A percentile compares a stretch with the other conserved stretches of the same genome.
Conservation (phyloP, 179 eudicot genomes). For the Dionaea muscipula region DNA sequence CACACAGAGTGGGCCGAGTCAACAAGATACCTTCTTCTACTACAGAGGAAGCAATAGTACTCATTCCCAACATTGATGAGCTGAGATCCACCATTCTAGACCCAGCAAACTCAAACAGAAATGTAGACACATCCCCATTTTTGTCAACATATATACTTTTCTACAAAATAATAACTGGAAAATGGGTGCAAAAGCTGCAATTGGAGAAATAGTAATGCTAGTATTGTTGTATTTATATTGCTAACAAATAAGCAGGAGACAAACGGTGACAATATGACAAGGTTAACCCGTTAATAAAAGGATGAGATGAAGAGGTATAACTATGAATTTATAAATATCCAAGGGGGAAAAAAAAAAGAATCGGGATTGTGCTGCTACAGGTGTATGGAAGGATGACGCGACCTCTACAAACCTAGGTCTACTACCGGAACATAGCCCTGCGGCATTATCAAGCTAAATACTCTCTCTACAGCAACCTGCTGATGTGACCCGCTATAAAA, state of each 20-base stretch:
- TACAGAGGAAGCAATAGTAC: background rate
- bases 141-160: background rate
- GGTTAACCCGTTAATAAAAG: too few relatives aligned
- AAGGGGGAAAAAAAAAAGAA: too few relatives aligned
- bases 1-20: too few relatives aligned
- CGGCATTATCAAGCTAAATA: too few relatives aligned
- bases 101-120: background rate
- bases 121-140: background rate
- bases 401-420: conserved; percentile 18
- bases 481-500: conserved; percentile 63
- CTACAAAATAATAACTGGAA: too few relatives aligned
- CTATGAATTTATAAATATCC: background rate
- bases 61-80: background rate
- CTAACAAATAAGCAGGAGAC: too few relatives aligned
- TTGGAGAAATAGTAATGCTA: too few relatives aligned
- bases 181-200: too few relatives aligned
- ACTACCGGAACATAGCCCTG: conserved; percentile 2
- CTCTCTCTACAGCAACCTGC: too few relatives aligned
- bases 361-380: conserved; percentile 3
- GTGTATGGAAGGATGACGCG: conserved; percentile 26
- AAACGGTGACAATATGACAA: too few relatives aligned
- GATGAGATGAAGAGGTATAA: too few relatives aligned
- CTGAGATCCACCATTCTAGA: background rate
- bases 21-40: background rate
- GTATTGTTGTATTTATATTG: too few relatives aligned